phyloP scores from a whole-genome alignment of 371 early-diverging fungal genomes.

The Actinomortierella wolfii region DNA sequence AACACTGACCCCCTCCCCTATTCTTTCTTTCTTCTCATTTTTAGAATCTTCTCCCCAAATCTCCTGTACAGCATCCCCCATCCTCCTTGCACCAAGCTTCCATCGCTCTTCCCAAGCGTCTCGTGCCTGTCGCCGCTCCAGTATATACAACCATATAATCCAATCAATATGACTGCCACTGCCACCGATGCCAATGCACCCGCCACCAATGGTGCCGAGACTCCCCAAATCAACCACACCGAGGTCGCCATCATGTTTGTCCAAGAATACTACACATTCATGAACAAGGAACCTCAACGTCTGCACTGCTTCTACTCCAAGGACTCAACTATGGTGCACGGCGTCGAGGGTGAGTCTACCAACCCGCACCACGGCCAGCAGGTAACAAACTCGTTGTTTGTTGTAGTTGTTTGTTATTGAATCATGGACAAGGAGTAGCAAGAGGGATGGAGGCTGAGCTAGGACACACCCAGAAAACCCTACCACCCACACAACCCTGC shows the following conservation, averaged over 20 bases:
- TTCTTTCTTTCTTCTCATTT: background rate
- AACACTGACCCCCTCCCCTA: background rate
- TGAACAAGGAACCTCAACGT: constrained; percentile 83
- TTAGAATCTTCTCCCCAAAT: too few species aligned
- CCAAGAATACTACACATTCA: constrained; percentile 92
- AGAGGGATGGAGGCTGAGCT: too few species aligned
- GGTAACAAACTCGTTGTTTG: constrained; percentile 50
- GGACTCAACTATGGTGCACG: constrained; percentile 81
- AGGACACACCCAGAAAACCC: too few species aligned
- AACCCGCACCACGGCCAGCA: constrained; percentile 69
- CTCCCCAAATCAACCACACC: constrained; percentile 7
- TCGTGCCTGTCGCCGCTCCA: too few species aligned
- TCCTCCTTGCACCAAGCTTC: too few species aligned
- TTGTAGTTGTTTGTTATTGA: constrained; percentile 8
- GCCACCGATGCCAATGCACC: constrained; percentile 3
- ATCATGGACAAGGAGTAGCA: constrained; percentile 6
- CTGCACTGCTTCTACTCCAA: constrained; percentile 90
- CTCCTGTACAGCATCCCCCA: too few species aligned
- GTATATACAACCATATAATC: too few species aligned
- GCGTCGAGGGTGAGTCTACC: constrained; percentile 79
- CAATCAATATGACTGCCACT: constrained; percentile 17
- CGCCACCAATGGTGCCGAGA: constrained; percentile 1
- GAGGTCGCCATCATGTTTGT: constrained; percentile 95
- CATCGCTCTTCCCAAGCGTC: too few species aligned
- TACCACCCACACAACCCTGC: too few species aligned